Evolutionary conservation across 768 basidiomycete genomes (phyloP), one percentile per base, ranked within the genome.

Genomic region (Mycena pura): DNA sequence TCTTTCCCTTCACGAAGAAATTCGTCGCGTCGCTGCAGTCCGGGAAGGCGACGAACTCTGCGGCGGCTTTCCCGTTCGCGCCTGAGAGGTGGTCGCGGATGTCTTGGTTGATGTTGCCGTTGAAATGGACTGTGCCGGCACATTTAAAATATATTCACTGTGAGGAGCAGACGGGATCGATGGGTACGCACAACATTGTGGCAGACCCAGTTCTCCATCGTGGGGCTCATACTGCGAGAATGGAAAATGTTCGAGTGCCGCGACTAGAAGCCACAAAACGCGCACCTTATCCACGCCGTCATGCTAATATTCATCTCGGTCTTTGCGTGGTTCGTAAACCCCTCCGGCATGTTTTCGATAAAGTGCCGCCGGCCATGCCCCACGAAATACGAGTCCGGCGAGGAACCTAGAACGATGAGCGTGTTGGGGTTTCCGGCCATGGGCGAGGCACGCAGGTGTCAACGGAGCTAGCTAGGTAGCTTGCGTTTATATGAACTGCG

Each of bases 211-310:
- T 46, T 34, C 6, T 48, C 38, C 1, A 41, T 17, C 3, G 22
- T 28, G 3, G 36, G 52, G 44, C n/a, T 63, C 32, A 57, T 28
- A 14, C 43, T 61, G 31, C 39, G 5, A n/a, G n/a, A n/a, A n/a
- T 2, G n/a, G 3, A 44, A 9, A 8, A 14, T 17, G 6, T 5
- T 22, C 9, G 15, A 49, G 40, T 40, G 14, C 19, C 2, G 8
- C 4, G 19, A 3, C 14, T 15, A 57, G 27, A 27, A 24, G 15
- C 0, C 3, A 38, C 7, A 19, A 11, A 10, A 19, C 1, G 5
- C 27, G 5, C 36, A 64, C 63, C 63, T 64, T n/a, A 60, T 46
- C 58, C 58, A 64, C 13, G 4, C 6, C 6, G 54, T 63, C 56
- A 53, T 56, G 4, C 32, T 25, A 13, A 64, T 34, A 45, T 25